These are phyloP conservation scores for Alternaria hordeiaustralica DNA, from an alignment of 2,329 filamentous ascomycete genomes.

Conservation along the genomic window DNA sequence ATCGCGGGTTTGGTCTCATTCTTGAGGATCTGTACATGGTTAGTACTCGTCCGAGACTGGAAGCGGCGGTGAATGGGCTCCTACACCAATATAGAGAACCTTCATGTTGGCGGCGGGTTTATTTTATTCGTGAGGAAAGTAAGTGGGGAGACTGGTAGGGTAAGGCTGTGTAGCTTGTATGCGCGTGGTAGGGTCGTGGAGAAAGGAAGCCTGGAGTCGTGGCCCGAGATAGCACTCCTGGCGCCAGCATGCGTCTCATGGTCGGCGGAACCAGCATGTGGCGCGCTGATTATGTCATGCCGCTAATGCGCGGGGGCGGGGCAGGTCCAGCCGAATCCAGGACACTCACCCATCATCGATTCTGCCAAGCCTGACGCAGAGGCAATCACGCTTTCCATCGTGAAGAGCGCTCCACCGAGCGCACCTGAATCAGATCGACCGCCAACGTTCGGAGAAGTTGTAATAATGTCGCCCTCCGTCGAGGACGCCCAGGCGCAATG, in stretches of 20 bases:
- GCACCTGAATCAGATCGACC: background rate
- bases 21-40: constrained; percentile 71
- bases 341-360: constrained; percentile 16
- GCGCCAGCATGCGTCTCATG: background rate
- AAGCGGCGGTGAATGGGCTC: constrained; percentile 43
- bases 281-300: constrained; percentile 24
- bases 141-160: background rate
- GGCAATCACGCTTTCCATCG: background rate
- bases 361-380: constrained; percentile 16
- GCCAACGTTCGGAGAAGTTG: background rate
- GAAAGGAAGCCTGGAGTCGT: background rate
- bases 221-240: background rate
- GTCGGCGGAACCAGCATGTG: background rate
- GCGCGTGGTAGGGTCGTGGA: background rate
- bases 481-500: constrained; percentile 69
- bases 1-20: constrained; percentile 76
- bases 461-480: constrained; percentile 47
- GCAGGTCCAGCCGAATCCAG: constrained; percentile 23
- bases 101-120: constrained; percentile 67
- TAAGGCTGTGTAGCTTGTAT: background rate
- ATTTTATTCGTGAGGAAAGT: background rate
- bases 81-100: constrained; percentile 85
- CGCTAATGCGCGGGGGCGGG: constrained; percentile 31
- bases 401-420: background rate
- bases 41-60: constrained; percentile 13